Percentiles rank a stretch among this genome's conserved stretches.
phyloP scores from a whole-genome alignment of 108 stramenopile genomes.

The Fragilariopsis cylindrus region DNA sequence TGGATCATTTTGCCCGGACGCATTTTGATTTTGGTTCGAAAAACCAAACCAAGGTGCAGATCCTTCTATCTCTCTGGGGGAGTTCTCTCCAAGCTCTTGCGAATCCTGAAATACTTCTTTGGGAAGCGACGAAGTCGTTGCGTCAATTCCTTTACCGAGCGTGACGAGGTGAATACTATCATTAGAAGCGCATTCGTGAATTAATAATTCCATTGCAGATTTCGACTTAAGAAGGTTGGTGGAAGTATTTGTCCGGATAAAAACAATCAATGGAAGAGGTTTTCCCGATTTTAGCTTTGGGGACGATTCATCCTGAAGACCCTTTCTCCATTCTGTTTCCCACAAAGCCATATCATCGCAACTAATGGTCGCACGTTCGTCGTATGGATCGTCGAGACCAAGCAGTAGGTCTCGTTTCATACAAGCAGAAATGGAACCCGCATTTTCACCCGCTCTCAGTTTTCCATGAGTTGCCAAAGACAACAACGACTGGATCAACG shows the following conservation, averaged over 20 bases:
- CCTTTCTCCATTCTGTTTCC: slow-evolving; percentile 57
- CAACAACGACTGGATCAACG: slow-evolving; percentile 59
- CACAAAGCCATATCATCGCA: slow-evolving; percentile 58
- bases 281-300: background rate
- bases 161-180: slow-evolving; percentile 67
- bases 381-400: slow-evolving; percentile 81
- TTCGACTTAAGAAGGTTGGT: slow-evolving; percentile 74
- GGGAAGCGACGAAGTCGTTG: slow-evolving; percentile 57
- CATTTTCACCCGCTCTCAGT: slow-evolving; percentile 7
- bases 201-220: slow-evolving; percentile 71
- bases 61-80: slow-evolving; percentile 2
- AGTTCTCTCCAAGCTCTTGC: slow-evolving; percentile 28
- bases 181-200: slow-evolving; percentile 70
- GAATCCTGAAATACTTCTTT: slow-evolving; percentile 23
- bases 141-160: slow-evolving; percentile 81
- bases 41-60: slow-evolving; percentile 56
- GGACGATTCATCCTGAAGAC: slow-evolving; percentile 4
- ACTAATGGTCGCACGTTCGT: slow-evolving; percentile 73
- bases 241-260: slow-evolving; percentile 72
- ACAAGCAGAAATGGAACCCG: slow-evolving; percentile 63
- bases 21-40: slow-evolving; percentile 71
- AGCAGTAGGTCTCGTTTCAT: slow-evolving; percentile 71
- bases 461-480: slow-evolving; percentile 56
- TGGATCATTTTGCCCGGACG: slow-evolving; percentile 87
- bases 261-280: slow-evolving; percentile 70